Conservation (phyloP, 139 green algal species). For the Closterium sp. region DNA sequence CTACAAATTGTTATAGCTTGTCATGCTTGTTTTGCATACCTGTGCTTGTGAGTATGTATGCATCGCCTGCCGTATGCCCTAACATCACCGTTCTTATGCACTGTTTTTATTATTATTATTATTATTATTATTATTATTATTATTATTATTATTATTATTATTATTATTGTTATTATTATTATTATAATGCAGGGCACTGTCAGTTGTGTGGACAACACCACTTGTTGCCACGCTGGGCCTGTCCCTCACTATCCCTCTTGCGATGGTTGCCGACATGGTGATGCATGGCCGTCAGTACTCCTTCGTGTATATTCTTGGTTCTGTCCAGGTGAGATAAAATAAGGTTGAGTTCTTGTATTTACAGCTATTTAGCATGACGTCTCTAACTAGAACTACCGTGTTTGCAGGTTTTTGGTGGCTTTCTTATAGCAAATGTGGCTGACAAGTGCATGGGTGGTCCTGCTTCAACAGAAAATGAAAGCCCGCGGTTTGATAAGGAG, state of each 20-base stretch:
- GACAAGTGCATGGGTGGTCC: slow-evolving; percentile 20
- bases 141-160: neutral
- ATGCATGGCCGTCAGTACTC: slow-evolving; percentile 35
- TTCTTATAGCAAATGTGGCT: slow-evolving; percentile 24
- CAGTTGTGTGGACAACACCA: slow-evolving; percentile 41
- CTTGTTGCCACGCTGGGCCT: slow-evolving; percentile 37
- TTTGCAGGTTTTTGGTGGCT: slow-evolving; percentile 40
- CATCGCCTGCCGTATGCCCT: neutral
- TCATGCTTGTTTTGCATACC: too few species aligned
- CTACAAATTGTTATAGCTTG: too few species aligned
- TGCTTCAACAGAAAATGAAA: neutral
- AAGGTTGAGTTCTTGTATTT: neutral
- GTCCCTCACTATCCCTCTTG: slow-evolving; percentile 41
- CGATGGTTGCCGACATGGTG: slow-evolving; percentile 46
- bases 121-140: neutral
- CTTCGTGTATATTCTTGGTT: slow-evolving; percentile 36
- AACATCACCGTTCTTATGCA: too few species aligned
- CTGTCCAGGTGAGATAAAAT: slow-evolving; percentile 10
- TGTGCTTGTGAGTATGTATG: neutral
- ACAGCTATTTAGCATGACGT: too few species aligned
- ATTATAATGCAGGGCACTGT: slow-evolving; percentile 16
- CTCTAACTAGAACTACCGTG: too few species aligned
- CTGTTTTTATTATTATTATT: neutral
- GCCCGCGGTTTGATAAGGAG: neutral
- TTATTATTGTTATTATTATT: neutral